Conservation (phyloP, 345 rosid genomes). For the Salix exigua region DNA sequence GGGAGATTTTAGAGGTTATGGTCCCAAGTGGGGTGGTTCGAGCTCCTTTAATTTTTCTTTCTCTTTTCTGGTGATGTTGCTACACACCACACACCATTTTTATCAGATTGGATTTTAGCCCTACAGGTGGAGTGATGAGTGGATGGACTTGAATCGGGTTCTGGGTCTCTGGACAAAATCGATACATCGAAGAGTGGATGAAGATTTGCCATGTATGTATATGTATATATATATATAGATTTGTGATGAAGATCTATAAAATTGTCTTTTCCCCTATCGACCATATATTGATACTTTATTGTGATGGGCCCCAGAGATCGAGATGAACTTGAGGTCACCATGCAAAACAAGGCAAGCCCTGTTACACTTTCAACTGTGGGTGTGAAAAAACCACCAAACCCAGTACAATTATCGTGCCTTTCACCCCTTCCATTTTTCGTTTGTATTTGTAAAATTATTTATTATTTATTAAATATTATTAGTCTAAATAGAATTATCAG, state of each 20-base stretch:
- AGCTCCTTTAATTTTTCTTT: neutral
- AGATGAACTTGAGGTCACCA: conserved; percentile 30
- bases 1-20: conserved; percentile 25
- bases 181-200: neutral
- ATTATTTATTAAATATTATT: too few relatives aligned
- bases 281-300: conserved; percentile 30
- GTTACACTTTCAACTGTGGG: neutral
- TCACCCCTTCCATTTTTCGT: too few relatives aligned
- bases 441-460: too few relatives aligned
- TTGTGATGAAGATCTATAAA: neutral
- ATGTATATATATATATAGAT: neutral
- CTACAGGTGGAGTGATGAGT: neutral
- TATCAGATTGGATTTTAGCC: neutral
- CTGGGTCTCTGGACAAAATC: neutral
- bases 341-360: neutral
- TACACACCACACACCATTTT: neutral
- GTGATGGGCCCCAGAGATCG: conserved; percentile 15
- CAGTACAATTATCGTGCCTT: too few relatives aligned
- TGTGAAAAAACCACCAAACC: neutral
- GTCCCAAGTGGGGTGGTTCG: conserved; percentile 10
- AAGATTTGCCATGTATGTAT: neutral
- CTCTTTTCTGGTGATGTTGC: neutral
- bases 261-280: conserved; percentile 24
- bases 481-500: too few relatives aligned
- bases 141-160: too few relatives aligned